Base-by-base conservation (phyloP, 768 basidiomycete genomes). In the Hygrocybe punicea region DNA sequence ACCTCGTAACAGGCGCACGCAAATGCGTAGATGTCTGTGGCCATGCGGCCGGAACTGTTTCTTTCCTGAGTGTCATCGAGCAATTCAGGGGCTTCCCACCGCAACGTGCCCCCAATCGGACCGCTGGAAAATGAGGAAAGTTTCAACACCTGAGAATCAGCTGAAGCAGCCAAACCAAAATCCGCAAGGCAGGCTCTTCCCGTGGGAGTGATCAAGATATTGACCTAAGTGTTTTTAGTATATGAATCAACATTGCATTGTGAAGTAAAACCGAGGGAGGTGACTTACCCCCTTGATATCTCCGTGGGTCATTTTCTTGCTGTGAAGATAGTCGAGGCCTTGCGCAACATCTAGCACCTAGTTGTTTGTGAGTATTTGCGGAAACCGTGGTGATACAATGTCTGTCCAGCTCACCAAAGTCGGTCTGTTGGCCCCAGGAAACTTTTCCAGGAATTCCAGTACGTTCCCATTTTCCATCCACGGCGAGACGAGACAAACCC, bases 391-490 rank as follows among this genome's bases (percentile, higher is more conserved):
- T 29, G 8, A 8, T 29, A 29, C 8, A 29, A 49, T 10, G 17
- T n/a, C 13, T 19, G 14, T 13, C 3, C 2, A 11, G 21, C 56
- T 35, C 36, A 62, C 62, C 47, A 62, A 23, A n/a, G 48, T 54
- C 4, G 56, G 58, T 2, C 69, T 60, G 51, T 60, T 40, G 1
- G 58, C 58, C 6, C 55, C 33, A 4, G 69, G 67, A 34, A 59
- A 55, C 9, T 48, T 44, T 14, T n/a, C 51, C 13, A 71, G 48
- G 40, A 48, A 71, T 29, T 72, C 66, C 37, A 63, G 63, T 17
- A 73, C 55, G 42, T 71, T 72, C 2, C 75, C 75, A 44, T 71
- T 66, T 21, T 69, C 61, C 73, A 75, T 73, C 74, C 73, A 75
- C 10, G 74, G 73, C 1, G 73, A 73, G 1, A 75, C 70, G 16